A percentile compares a stretch with the other conserved stretches of the same genome.
Conservation (phyloP, 164 flowering plant genomes). For the Stephania japonica region DNA sequence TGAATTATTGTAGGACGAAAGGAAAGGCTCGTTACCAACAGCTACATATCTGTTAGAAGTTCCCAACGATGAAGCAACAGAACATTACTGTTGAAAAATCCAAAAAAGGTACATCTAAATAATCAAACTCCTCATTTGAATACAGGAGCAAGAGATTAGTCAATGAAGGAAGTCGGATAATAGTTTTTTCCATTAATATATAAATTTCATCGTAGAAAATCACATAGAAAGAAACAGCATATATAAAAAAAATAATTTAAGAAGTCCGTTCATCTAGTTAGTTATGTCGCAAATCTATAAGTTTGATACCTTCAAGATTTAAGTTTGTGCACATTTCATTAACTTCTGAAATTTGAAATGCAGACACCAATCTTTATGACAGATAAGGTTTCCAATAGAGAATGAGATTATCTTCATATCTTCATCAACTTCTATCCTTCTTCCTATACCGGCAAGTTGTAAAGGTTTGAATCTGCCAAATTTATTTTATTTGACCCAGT, state of each 20-base stretch:
- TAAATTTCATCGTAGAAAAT: too few species aligned
- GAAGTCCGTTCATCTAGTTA: too few species aligned
- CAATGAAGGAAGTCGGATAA: background rate
- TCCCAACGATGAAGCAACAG: background rate
- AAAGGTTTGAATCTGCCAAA: background rate
- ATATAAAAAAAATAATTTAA: too few species aligned
- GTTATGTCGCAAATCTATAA: too few species aligned
- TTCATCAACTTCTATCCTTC: background rate
- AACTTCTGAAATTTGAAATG: background rate
- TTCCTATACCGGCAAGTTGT: background rate
- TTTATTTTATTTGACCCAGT: too few species aligned
- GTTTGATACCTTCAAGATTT: too few species aligned
- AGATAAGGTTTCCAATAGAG: background rate
- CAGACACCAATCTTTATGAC: background rate
- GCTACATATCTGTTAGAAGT: constrained; percentile 33
- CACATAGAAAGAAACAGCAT: too few species aligned
- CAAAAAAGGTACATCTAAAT: background rate
- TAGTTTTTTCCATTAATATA: too few species aligned
- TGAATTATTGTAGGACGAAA: constrained; percentile 31
- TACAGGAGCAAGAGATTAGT: background rate
- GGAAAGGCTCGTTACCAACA: constrained; percentile 47
- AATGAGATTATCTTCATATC: background rate
- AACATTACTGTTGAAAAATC: background rate
- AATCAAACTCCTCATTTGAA: background rate
- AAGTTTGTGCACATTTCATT: background rate